These are phyloP conservation scores for Sphagnum tenellum DNA, from an alignment of 225 moss, liverwort and hornwort genomes.

Conservation along the genomic window DNA sequence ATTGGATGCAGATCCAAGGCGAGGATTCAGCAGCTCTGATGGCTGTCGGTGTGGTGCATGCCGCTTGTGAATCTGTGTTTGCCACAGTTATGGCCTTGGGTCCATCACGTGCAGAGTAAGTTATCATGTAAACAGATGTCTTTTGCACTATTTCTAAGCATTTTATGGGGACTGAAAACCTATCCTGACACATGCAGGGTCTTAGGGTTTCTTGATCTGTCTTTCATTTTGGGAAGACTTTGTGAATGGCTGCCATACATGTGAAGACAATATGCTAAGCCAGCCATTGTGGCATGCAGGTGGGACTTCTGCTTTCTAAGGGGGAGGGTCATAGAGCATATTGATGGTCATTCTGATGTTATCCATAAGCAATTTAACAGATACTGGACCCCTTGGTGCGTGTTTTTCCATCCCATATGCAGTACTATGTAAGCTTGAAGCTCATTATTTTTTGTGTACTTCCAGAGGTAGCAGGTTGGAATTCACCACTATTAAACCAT, in stretches of 20 bases:
- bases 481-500: too few species aligned
- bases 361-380: slow-evolving; percentile 85
- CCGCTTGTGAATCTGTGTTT: slow-evolving; percentile 84
- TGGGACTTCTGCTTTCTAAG: slow-evolving; percentile 94
- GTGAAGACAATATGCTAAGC: too few species aligned
- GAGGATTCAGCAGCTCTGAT: slow-evolving; percentile 96
- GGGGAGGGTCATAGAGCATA: slow-evolving; percentile 88
- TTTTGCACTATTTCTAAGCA: too few species aligned
- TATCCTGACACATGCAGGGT: too few species aligned
- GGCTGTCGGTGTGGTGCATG: slow-evolving; percentile 90
- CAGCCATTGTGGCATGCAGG: slow-evolving; percentile 17
- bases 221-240: not conserved
- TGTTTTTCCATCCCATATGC: not conserved
- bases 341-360: slow-evolving; percentile 95
- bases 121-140: not conserved
- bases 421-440: too few species aligned
- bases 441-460: too few species aligned
- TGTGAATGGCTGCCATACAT: not conserved
- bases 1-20: slow-evolving; percentile 48
- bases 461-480: too few species aligned
- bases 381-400: slow-evolving; percentile 75
- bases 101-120: slow-evolving; percentile 76
- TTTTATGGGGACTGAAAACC: too few species aligned
- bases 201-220: not conserved
- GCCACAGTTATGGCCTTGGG: slow-evolving; percentile 87